Evolutionary conservation across 106 monocot species (phyloP).

Genomic region (Platanthera zijinensis): DNA sequence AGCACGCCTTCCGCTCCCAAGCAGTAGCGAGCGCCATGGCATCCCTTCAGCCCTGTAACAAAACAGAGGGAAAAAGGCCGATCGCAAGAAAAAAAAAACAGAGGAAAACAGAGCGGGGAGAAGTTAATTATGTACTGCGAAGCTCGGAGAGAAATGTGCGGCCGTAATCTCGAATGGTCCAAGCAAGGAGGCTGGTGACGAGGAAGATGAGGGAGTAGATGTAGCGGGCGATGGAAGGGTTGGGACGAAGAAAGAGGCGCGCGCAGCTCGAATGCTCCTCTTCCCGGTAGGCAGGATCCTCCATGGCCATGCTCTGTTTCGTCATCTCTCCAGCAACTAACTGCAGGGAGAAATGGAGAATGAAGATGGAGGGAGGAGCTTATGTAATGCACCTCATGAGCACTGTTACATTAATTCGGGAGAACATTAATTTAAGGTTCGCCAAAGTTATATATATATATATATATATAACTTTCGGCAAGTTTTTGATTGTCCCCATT

Average conservation of each 20-base stretch:
- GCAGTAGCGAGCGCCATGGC: conserved; percentile 60
- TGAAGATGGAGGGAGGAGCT: not conserved
- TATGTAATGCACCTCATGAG: too few relatives aligned
- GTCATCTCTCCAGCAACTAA: conserved; percentile 13
- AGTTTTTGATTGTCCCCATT: too few relatives aligned
- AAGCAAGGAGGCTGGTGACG: conserved; percentile 65
- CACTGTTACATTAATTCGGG: too few relatives aligned
- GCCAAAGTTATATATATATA: too few relatives aligned
- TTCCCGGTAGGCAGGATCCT: conserved; percentile 7
- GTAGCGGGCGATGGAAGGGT: conserved; percentile 63
- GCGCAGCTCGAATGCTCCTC: conserved; percentile 44
- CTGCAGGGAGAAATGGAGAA: not conserved
- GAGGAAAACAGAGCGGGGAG: not conserved
- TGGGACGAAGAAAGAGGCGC: conserved; percentile 53
- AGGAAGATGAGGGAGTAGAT: conserved; percentile 74
- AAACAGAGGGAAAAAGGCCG: not conserved
- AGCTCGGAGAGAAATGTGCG: conserved; percentile 58
- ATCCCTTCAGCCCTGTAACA: conserved; percentile 65
- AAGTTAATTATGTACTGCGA: conserved; percentile 24
- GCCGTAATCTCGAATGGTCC: conserved; percentile 82
- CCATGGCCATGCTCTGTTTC: conserved; percentile 19
- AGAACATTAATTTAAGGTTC: too few relatives aligned
- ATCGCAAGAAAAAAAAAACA: not conserved
- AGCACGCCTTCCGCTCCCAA: conserved; percentile 88
- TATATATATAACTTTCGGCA: too few relatives aligned